Base-by-base conservation (phyloP, 441 rosid species). In the Gossypium schwendimanii region DNA sequence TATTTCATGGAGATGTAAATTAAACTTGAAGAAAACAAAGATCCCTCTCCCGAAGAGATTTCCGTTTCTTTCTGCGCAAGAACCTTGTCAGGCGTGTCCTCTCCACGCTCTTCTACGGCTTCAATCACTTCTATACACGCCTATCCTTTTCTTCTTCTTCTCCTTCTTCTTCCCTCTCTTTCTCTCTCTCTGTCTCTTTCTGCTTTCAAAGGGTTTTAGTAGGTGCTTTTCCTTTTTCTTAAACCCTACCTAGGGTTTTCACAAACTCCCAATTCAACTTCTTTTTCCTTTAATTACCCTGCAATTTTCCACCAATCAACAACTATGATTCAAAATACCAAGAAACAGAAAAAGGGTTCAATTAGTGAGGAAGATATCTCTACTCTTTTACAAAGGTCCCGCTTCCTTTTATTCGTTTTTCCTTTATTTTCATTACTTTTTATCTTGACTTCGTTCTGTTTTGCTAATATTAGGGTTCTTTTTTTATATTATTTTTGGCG, bases 301-400 rank as follows among this genome's bases (percentile, higher is more conserved):
- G 91, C 68, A 70, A 84, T 82, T 79, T 74, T 33, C 49, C 67
- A 39, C 8, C 54, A 55, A 71, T 3, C 2, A 24, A 10, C 45
- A 45, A 79, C 55, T 58, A 90, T 90, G 92, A 78, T 75, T 45
- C 90, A 86, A 70, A 85, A 72, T 59, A 24, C 63, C 18, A 85
- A 84, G 79, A 85, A 73, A 82, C 82, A 59, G 67, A 86, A 78
- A 71, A 88, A 79, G 77, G 81, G 81, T 69, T 69, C 77, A 23
- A 82, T 91, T 75, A 87, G 77, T 44, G 97, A 93, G 80, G 91
- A 77, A 70, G 93, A 89, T 73, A 78, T 86, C 65, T 87, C 91
- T 72, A 77, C 84, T 67, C 81, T 93, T 69, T 75, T 88, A 47
- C 91, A 85, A 69, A 93, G 96, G 98, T 90, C 15, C 44, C 6